Evolutionary conservation across 441 rosid genomes (phyloP).

Genomic region (Gossypium aridum): DNA sequence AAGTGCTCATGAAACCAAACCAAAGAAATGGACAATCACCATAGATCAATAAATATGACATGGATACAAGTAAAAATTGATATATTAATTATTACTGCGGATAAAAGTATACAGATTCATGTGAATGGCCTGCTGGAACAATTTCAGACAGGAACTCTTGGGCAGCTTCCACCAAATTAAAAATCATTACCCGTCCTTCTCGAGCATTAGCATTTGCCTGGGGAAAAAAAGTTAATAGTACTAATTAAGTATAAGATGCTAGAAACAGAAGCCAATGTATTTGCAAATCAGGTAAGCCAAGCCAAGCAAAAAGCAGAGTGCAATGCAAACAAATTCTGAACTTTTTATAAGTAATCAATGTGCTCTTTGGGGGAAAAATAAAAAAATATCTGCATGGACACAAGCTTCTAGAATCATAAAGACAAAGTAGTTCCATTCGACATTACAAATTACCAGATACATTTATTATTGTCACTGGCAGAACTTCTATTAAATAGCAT

Average conservation of each 20-base stretch:
- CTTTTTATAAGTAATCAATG: not conserved
- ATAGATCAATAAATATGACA: not conserved
- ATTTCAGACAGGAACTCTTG: conserved; percentile 94
- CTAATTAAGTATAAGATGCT: conserved; percentile 2
- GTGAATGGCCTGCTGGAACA: conserved; percentile 42
- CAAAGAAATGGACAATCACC: not conserved
- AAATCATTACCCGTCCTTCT: conserved; percentile 96
- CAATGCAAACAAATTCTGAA: not conserved
- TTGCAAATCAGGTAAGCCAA: not conserved
- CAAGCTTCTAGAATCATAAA: conserved; percentile 1
- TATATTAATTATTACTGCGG: not conserved
- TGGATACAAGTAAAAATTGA: conserved; percentile 4
- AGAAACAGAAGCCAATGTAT: not conserved
- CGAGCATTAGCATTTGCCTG: conserved; percentile 86
- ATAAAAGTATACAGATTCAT: conserved; percentile 51
- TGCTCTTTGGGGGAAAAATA: not conserved
- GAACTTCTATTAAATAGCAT: not conserved
- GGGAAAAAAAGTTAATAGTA: conserved; percentile 5
- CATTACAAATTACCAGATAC: not conserved
- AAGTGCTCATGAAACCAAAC: not conserved
- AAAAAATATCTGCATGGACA: not conserved
- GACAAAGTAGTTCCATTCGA: conserved; percentile 4
- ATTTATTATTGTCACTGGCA: not conserved
- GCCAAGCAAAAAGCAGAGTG: not conserved
- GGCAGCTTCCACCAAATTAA: conserved; percentile 94